A percentile compares a stretch with the other conserved stretches of the same genome.
Conservation (phyloP, 495 filamentous ascomycete species). For the Podospora australis region DNA sequence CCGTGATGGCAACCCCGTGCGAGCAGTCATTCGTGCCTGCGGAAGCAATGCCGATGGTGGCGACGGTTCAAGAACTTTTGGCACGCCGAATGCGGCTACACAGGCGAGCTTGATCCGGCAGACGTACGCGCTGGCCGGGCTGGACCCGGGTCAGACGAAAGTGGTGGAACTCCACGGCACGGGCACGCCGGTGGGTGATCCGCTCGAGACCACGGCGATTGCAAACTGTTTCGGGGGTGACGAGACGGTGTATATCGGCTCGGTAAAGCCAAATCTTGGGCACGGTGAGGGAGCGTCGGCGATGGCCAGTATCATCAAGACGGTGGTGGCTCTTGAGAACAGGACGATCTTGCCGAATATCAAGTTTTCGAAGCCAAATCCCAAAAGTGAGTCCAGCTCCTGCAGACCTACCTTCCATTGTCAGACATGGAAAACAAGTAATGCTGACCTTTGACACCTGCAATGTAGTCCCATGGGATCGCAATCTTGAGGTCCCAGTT, state of each 20-base stretch:
- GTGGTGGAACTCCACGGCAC: not conserved
- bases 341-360: not conserved
- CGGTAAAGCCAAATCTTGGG: not conserved
- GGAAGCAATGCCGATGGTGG: slow-evolving; percentile 1
- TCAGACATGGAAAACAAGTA: no score
- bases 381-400: not conserved
- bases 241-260: not conserved
- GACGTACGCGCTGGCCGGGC: not conserved
- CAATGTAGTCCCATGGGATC: not conserved
- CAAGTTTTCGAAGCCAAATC: not conserved
- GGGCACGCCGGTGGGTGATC: not conserved
- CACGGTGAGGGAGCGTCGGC: not conserved
- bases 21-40: slow-evolving; percentile 41
- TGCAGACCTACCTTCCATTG: no score
- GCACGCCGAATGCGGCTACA: not conserved
- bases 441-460: no score
- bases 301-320: not conserved
- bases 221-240: not conserved
- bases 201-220: not conserved
- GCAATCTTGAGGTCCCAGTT: not conserved
- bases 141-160: not conserved
- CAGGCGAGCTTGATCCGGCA: not conserved
- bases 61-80: not conserved
- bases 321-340: not conserved
- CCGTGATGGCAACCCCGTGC: slow-evolving; percentile 42